Conservation (phyloP, 352 stramenopile genomes). For the Peronospora farinosa region DNA sequence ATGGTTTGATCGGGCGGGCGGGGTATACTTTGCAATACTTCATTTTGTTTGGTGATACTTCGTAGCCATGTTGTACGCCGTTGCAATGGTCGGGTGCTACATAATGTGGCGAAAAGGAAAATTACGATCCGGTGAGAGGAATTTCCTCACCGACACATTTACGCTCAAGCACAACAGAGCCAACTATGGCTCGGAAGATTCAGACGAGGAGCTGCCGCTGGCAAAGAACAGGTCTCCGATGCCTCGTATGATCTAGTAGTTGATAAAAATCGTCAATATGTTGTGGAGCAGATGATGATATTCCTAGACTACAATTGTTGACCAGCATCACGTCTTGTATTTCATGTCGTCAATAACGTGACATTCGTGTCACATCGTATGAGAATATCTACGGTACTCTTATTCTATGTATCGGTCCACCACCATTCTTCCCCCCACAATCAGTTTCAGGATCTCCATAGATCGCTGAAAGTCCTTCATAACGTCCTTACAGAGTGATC, state of each 20-base stretch:
- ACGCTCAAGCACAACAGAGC: constrained; percentile 45
- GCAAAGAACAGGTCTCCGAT: constrained; percentile 60
- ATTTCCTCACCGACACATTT: constrained; percentile 39
- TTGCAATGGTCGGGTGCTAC: constrained; percentile 42
- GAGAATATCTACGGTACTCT: constrained; percentile 6
- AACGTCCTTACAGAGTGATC: not conserved
- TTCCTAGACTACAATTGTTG: constrained; percentile 21
- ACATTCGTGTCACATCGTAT: not conserved
- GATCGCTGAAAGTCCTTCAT: constrained; percentile 14
- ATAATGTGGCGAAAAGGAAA: constrained; percentile 55
- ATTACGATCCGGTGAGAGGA: constrained; percentile 31
- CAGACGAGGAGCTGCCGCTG: constrained; percentile 62
- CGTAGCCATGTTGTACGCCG: constrained; percentile 52
- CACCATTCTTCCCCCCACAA: constrained; percentile 1
- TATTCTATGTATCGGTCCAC: constrained; percentile 11
- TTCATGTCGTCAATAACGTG: no score
- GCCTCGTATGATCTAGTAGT: constrained; percentile 26
- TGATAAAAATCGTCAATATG: constrained; percentile 6
- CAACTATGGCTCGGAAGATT: constrained; percentile 64
- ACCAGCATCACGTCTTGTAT: not conserved
- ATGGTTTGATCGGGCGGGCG: not conserved
- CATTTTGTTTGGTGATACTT: not conserved
- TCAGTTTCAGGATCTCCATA: constrained; percentile 1
- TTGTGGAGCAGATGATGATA: constrained; percentile 19
- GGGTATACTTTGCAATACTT: not conserved